phyloP scores from a whole-genome alignment of 768 basidiomycete species.

The Lactarius deliciosus region DNA sequence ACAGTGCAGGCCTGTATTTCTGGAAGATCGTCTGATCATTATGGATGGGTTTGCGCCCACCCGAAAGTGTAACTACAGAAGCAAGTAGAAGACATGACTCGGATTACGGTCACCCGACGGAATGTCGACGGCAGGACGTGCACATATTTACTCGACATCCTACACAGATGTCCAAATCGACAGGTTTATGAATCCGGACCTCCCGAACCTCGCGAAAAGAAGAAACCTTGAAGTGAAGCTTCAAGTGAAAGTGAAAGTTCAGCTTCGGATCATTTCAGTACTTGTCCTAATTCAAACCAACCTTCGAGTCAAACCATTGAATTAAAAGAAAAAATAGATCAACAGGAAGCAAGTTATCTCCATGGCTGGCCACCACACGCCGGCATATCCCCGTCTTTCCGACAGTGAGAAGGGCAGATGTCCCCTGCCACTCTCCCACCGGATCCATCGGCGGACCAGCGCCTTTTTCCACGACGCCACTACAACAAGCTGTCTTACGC shows the following conservation, averaged over 20 bases:
- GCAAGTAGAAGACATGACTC: background rate
- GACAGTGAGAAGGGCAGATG: background rate
- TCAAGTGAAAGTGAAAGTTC: background rate
- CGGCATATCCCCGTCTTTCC: background rate
- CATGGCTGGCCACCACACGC: background rate
- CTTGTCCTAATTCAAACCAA: background rate
- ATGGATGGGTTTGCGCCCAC: background rate
- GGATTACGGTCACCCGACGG: background rate
- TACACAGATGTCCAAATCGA: background rate
- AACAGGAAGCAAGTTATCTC: background rate
- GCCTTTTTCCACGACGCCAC: background rate
- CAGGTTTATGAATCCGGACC: background rate
- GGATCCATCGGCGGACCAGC: background rate
- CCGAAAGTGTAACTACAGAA: background rate
- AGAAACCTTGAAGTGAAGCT: background rate
- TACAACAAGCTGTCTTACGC: background rate
- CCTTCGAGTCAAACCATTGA: background rate
- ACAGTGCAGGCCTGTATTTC: background rate
- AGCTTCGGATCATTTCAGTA: background rate
- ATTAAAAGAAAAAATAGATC: background rate
- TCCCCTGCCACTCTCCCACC: background rate
- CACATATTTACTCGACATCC: background rate
- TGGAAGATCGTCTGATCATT: slow-evolving; percentile 1
- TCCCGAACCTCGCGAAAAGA: background rate
- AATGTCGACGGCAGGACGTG: too few relatives aligned